A percentile compares a stretch with the other conserved stretches of the same genome.
phyloP scores from a whole-genome alignment of 768 basidiomycete genomes.

The Gyrodon lividus region DNA sequence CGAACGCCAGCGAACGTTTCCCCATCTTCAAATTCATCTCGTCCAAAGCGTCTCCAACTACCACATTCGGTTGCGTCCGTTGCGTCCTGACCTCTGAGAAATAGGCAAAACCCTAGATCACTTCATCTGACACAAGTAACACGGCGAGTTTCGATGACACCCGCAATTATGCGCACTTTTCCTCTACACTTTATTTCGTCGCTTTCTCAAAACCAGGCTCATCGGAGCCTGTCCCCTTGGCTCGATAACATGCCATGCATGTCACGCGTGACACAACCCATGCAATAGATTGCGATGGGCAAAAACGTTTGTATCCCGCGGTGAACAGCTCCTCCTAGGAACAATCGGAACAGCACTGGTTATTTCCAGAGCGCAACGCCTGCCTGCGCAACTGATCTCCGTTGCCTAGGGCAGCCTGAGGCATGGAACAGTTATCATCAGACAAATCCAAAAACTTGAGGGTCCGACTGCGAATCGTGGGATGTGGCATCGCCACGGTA shows the following conservation, averaged over 20 bases:
- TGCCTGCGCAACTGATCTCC: slow-evolving; percentile 9
- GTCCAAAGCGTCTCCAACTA: not conserved
- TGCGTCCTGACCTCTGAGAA: too few species aligned
- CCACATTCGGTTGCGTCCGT: not conserved
- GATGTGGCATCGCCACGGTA: not conserved
- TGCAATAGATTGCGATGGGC: not conserved
- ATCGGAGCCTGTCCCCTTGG: not conserved
- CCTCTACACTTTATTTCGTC: not conserved
- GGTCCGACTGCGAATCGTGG: slow-evolving; percentile 6
- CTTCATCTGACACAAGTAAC: not conserved
- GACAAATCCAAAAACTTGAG: slow-evolving; percentile 19
- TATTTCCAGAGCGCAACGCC: not conserved
- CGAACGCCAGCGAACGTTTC: not conserved
- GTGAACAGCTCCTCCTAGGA: not conserved
- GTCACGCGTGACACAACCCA: not conserved
- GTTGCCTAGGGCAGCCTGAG: slow-evolving; percentile 4
- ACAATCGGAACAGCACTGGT: not conserved
- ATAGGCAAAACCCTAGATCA: not conserved
- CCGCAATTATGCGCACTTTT: not conserved
- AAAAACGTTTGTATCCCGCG: slow-evolving; percentile 6
- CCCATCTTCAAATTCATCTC: not conserved
- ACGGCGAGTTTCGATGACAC: not conserved
- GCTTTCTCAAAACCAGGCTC: not conserved
- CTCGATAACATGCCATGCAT: not conserved
- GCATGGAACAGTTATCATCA: slow-evolving; percentile 13